Evolutionary conservation across 78 protist species (phyloP).

Genomic region (Chrysochromulina tobinii): DNA sequence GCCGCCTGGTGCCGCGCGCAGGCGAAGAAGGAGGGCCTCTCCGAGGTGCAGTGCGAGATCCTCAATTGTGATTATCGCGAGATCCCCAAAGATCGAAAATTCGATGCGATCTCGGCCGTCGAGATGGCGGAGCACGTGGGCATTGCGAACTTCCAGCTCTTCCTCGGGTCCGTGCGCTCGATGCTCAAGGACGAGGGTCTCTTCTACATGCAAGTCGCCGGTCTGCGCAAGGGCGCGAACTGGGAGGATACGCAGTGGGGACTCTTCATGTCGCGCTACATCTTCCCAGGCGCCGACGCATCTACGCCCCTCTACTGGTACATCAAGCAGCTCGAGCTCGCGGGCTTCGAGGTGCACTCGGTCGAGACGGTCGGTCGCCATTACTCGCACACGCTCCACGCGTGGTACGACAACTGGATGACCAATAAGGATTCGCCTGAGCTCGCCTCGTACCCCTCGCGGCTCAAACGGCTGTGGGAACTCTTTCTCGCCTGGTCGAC

Average conservation of each 20-base stretch:
- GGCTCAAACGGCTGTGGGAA: constrained; percentile 29
- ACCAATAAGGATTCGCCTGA: neutral
- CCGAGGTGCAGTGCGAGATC: constrained; percentile 16
- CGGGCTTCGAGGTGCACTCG: constrained; percentile 60
- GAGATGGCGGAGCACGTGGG: constrained; percentile 73
- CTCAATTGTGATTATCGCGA: constrained; percentile 56
- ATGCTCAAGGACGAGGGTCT: constrained; percentile 50
- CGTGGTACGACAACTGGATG: constrained; percentile 40
- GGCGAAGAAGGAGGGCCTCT: constrained; percentile 12
- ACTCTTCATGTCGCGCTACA: constrained; percentile 59
- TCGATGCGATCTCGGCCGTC: constrained; percentile 41
- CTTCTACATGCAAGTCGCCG: constrained; percentile 55
- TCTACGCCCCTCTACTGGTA: constrained; percentile 56
- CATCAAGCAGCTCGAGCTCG: constrained; percentile 35
- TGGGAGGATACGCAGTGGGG: constrained; percentile 63
- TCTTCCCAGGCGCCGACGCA: constrained; percentile 69
- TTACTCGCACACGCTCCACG: constrained; percentile 51
- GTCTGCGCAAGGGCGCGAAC: constrained; percentile 50
- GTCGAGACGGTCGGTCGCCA: constrained; percentile 58
- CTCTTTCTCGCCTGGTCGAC: constrained; percentile 60
- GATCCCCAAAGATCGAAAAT: constrained; percentile 16
- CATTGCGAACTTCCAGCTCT: constrained; percentile 42
- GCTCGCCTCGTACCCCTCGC: neutral
- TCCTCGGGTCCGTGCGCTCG: neutral
- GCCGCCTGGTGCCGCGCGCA: constrained; percentile 42